A percentile compares a stretch with the other conserved stretches of the same genome.
phyloP scores from a whole-genome alignment of 2,329 filamentous ascomycete species.

The Hymenoscyphus scutula region DNA sequence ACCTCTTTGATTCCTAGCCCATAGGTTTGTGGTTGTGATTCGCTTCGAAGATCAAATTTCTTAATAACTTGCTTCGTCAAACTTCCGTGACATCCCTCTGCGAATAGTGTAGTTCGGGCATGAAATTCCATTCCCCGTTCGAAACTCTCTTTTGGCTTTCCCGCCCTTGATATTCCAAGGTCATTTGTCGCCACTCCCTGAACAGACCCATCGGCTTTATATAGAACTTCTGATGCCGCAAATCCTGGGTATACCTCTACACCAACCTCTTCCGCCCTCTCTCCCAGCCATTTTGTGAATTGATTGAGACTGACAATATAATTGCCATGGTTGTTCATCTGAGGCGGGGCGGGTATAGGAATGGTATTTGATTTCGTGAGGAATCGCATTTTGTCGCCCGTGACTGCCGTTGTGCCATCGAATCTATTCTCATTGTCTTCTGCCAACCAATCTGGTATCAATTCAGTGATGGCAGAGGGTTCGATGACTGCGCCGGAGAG shows the following conservation, averaged over 20 bases:
- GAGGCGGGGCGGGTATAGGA: constrained; percentile 82
- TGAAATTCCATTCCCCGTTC: constrained; percentile 99
- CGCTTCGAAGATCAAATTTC: constrained; percentile 84
- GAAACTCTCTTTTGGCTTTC: constrained; percentile 84
- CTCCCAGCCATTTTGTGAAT: constrained; percentile 91
- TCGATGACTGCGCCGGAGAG: constrained; percentile 94
- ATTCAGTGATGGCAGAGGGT: constrained; percentile 81
- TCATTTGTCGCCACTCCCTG: constrained; percentile 96
- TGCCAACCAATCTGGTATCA: constrained; percentile 90
- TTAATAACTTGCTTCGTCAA: constrained; percentile 92
- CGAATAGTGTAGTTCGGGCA: constrained; percentile 85
- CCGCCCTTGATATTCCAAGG: constrained; percentile 76
- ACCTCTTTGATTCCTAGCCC: constrained; percentile 94
- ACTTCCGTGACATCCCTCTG: constrained; percentile 93
- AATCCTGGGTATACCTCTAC: constrained; percentile 97
- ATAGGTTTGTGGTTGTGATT: constrained; percentile 94
- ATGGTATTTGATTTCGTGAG: constrained; percentile 77
- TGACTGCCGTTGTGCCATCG: constrained; percentile 80
- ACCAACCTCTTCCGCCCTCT: constrained; percentile 92
- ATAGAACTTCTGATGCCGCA: constrained; percentile 88
- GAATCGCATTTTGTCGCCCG: constrained; percentile 86
- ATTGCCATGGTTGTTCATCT: constrained; percentile 98
- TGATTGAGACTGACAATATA: constrained; percentile 96
- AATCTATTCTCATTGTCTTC: constrained; percentile 87
- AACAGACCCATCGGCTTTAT: constrained; percentile 81